Base-by-base conservation (phyloP, 306 rosid genomes). In the Cicer pinnatifidum region DNA sequence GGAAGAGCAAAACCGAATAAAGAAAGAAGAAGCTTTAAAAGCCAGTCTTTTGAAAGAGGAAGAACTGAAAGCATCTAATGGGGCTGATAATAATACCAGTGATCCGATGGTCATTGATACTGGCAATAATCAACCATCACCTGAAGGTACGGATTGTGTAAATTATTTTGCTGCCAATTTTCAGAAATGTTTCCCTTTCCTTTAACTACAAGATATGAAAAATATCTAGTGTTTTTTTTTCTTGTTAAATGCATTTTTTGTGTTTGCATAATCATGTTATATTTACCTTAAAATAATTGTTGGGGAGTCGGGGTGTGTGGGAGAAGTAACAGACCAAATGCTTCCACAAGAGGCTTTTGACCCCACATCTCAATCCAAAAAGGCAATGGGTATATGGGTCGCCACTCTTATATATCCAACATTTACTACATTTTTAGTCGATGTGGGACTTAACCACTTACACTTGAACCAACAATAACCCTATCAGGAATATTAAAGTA, bases 1-100 rank as follows among this genome's bases (percentile, higher is more conserved):
- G 83, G 97, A 94, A 81, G 96, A 89, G 82, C 95, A 94, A 75
- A 89, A 88, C 86, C 87, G 88, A 75, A 82, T 87, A 75, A 89
- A 86, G 87, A 94, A 85, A 82, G 99, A 92, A 79, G 97, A 89
- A 80, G 90, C 95, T 81, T 82, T 94, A 77, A 94, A 89, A 84
- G 96, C 96, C 71, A 87, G 92, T 82, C 87, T 89, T 51, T 46
- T 88, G 15, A 94, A 89, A 80, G 97, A 91, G 85, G 96, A 94
- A 86, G 97, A 89, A 75, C 71, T 86, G 64, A 91, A 89, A 84
- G 85, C 90, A 67, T 71, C 87, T 69, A 82, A 72, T 43, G 96
- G 81, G 53, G 52, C 77, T 69, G 96, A 91, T 71, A 66, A 72
- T 82, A 86, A 75, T 75, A 72, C 48, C 1, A 81, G 82, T 70